Conservation (phyloP, 2,329 filamentous ascomycete genomes). For the Neofusicoccum laricinum region DNA sequence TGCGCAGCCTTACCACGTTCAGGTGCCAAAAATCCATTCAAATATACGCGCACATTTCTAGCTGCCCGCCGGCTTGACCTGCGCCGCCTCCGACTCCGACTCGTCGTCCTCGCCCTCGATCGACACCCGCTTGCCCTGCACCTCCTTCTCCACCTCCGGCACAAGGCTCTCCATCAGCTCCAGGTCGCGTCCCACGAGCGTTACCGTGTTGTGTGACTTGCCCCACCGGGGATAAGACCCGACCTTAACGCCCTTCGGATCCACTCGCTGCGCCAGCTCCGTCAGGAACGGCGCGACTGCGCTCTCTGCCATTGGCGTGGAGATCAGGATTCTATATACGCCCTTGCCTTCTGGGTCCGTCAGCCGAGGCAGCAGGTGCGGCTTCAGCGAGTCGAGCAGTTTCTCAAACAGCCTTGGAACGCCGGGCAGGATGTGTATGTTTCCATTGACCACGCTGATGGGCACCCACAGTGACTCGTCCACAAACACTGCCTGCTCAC, state of each 20-base stretch:
- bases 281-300: constrained; percentile 79
- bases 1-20: constrained; percentile 19
- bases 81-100: constrained; percentile 36
- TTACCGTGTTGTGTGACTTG: constrained; percentile 83
- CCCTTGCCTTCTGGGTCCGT: constrained; percentile 79
- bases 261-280: constrained; percentile 70
- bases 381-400: constrained; percentile 74
- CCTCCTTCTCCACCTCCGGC: constrained; percentile 70
- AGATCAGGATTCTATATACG: constrained; percentile 74
- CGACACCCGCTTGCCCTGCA: constrained; percentile 67
- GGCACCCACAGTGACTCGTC: constrained; percentile 87
- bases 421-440: constrained; percentile 88
- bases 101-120: constrained; percentile 62
- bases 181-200: constrained; percentile 73
- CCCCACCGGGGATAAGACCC: constrained; percentile 95
- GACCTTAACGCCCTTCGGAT: constrained; percentile 79
- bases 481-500: constrained; percentile 75
- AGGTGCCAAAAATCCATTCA: constrained; percentile 8
- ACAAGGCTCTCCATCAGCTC: constrained; percentile 77
- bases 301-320: constrained; percentile 85
- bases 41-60: constrained; percentile 18
- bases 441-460: constrained; percentile 82
- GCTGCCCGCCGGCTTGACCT: constrained; percentile 20
- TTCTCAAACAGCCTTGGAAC: constrained; percentile 81
- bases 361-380: constrained; percentile 66